phyloP scores from a whole-genome alignment of 169 alveolate genomes.

The Plasmodium vivax region DNA sequence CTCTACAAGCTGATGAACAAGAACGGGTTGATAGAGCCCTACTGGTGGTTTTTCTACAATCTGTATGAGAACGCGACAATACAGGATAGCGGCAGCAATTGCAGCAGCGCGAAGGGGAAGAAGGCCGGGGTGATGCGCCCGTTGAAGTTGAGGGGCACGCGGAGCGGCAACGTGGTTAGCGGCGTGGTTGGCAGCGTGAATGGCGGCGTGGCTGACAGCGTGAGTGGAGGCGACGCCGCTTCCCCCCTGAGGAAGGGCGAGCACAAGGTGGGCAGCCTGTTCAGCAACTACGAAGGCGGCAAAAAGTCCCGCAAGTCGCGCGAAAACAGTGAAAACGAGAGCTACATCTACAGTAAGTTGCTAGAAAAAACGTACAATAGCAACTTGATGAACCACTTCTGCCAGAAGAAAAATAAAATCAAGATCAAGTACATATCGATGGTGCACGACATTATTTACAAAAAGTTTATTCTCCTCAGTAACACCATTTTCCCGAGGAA shows the following conservation, averaged over 20 bases:
- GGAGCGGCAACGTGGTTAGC: background rate
- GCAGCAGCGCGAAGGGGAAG: conserved; percentile 10
- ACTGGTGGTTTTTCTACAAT: conserved; percentile 73
- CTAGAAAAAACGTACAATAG: conserved; percentile 39
- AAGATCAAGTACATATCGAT: conserved; percentile 60
- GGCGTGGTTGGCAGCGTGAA: background rate
- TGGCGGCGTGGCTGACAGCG: background rate
- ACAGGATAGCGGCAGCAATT: conserved; percentile 15
- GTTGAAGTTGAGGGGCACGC: background rate
- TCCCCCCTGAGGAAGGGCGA: background rate
- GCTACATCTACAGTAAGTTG: background rate
- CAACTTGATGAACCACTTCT: conserved; percentile 29
- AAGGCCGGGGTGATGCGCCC: background rate
- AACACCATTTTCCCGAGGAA: conserved; percentile 52
- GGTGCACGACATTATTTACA: conserved; percentile 62
- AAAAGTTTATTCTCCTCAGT: conserved; percentile 40
- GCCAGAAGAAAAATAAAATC: conserved; percentile 9
- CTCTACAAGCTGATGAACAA: conserved; percentile 61
- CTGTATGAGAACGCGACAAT: conserved; percentile 47
- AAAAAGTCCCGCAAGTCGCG: background rate
- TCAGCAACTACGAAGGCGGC: background rate
- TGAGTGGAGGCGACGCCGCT: background rate
- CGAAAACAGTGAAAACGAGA: background rate
- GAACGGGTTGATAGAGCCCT: conserved; percentile 55
- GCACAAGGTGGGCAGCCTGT: background rate